These are phyloP conservation scores for Quillaja saponaria DNA, from an alignment of 306 rosid species.

Conservation along the genomic window DNA sequence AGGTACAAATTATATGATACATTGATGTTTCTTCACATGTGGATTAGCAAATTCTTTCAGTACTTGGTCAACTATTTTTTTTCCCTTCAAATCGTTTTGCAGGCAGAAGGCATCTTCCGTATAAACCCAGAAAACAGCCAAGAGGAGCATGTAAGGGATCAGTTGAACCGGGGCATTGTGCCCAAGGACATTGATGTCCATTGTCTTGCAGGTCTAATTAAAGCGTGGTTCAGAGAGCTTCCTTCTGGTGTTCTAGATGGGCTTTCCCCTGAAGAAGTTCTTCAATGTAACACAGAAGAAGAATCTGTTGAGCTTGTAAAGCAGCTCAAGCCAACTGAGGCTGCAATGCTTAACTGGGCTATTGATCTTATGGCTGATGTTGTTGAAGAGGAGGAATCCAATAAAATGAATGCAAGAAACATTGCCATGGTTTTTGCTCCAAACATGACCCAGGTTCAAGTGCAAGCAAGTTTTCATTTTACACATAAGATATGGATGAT, in stretches of 20 bases:
- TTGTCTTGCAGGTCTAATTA: conserved; percentile 84
- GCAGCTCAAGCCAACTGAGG: conserved; percentile 75
- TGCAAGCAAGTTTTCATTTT: not conserved
- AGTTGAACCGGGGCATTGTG: conserved; percentile 78
- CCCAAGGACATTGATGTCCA: conserved; percentile 88
- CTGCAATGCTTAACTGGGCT: conserved; percentile 82
- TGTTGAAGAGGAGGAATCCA: conserved; percentile 82
- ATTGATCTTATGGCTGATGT: conserved; percentile 94
- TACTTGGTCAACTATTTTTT: conserved; percentile 9
- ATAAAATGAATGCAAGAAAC: conserved; percentile 94
- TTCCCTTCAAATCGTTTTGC: conserved; percentile 20
- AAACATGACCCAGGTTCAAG: conserved; percentile 85
- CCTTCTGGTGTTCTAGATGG: conserved; percentile 94
- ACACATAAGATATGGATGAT: not conserved
- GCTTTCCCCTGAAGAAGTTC: conserved; percentile 92
- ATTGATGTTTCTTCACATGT: not conserved
- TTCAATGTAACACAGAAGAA: conserved; percentile 84
- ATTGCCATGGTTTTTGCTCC: conserved; percentile 99
- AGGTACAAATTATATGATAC: conserved; percentile 43
- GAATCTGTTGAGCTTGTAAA: conserved; percentile 77
- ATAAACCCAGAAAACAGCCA: conserved; percentile 87
- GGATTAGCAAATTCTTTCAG: not conserved
- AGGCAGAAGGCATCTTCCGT: conserved; percentile 93
- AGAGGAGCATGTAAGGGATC: conserved; percentile 82
- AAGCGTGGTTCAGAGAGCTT: conserved; percentile 99